Evolutionary conservation across 2,329 filamentous ascomycete genomes (phyloP).

Genomic region (Talaromyces piceae): DNA sequence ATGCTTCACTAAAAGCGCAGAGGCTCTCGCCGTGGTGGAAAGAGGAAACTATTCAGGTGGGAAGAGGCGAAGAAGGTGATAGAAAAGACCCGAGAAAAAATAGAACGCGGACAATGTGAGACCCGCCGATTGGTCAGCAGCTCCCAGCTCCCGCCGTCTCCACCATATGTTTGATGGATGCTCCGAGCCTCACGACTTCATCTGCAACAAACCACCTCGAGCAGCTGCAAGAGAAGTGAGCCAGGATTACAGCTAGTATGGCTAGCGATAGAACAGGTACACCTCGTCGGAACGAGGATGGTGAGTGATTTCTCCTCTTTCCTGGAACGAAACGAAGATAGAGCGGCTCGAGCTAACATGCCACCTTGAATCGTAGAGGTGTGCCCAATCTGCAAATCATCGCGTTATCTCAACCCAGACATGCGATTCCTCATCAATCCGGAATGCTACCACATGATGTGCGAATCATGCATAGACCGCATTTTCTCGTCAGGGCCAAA

Average conservation of each 20-base stretch:
- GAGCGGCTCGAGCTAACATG: neutral
- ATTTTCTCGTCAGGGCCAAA: conserved; percentile 89
- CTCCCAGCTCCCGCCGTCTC: conserved; percentile 4
- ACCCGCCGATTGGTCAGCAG: conserved; percentile 13
- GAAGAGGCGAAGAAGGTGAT: conserved; percentile 1
- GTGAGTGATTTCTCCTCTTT: conserved; percentile 21
- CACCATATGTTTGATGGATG: neutral
- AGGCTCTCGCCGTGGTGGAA: too few relatives aligned
- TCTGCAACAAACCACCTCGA: neutral
- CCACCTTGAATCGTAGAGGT: conserved; percentile 51
- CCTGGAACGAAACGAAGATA: neutral
- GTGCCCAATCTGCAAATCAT: conserved; percentile 96
- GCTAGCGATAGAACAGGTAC: conserved; percentile 24
- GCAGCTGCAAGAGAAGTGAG: too few relatives aligned
- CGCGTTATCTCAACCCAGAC: conserved; percentile 86
- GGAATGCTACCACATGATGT: conserved; percentile 99
- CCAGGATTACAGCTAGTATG: conserved; percentile 17
- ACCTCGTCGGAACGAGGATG: conserved; percentile 36
- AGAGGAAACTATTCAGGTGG: too few relatives aligned
- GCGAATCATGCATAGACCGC: conserved; percentile 87
- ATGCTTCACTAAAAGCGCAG: too few relatives aligned
- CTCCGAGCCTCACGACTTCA: neutral
- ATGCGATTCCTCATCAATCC: conserved; percentile 96
- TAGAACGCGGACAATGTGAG: neutral
- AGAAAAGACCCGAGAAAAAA: conserved; percentile 10